phyloP scores from a whole-genome alignment of 495 filamentous ascomycete genomes.

The Hyaloscypha bicolor region DNA sequence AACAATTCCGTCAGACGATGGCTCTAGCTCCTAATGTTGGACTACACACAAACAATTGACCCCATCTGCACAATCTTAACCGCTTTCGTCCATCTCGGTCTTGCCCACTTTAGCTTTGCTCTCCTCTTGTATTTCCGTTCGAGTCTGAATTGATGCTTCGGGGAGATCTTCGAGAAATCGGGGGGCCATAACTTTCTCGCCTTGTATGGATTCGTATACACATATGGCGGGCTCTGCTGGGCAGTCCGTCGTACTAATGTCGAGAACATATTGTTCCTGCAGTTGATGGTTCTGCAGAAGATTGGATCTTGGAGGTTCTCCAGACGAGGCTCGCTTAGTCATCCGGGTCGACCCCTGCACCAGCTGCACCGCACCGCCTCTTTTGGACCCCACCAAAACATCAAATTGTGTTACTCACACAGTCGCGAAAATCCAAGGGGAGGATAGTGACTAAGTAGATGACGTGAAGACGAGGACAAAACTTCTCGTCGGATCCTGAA shows the following conservation, averaged over 20 bases:
- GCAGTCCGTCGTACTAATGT: conserved; percentile 43
- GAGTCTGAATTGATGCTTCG: conserved; percentile 83
- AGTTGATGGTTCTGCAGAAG: background rate
- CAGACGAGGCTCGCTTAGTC: background rate
- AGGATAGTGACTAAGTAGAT: conserved; percentile 17
- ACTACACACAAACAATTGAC: conserved; percentile 60
- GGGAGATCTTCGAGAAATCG: conserved; percentile 78
- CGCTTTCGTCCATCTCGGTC: conserved; percentile 73
- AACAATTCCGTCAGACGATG: conserved; percentile 15
- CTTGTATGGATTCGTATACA: conserved; percentile 59
- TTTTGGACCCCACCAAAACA: conserved; percentile 25
- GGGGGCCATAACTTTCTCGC: conserved; percentile 93
- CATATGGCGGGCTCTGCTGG: conserved; percentile 27
- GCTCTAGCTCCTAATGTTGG: conserved; percentile 14
- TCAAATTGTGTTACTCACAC: conserved; percentile 10
- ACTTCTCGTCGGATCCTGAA: background rate
- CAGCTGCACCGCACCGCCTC: background rate
- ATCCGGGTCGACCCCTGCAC: background rate
- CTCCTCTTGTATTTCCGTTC: conserved; percentile 75
- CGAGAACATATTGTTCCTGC: conserved; percentile 42
- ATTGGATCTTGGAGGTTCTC: background rate
- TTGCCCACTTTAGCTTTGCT: conserved; percentile 68
- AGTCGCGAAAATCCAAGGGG: conserved; percentile 8
- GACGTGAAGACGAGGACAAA: conserved; percentile 3
- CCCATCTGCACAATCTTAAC: conserved; percentile 71